phyloP scores from a whole-genome alignment of 495 filamentous ascomycete genomes.

The Aspergillus biplanus region DNA sequence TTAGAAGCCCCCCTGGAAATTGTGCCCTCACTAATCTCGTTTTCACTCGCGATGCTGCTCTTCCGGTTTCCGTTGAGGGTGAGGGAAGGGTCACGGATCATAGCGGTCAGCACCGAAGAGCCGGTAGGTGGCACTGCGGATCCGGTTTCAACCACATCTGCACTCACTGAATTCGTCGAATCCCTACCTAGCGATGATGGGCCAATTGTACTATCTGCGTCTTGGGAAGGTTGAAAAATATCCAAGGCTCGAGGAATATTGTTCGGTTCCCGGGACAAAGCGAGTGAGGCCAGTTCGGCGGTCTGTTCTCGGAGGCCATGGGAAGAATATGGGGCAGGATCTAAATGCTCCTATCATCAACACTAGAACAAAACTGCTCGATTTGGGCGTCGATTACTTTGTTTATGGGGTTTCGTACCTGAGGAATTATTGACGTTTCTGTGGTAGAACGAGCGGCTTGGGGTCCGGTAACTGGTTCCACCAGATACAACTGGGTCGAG shows the following conservation, averaged over 20 bases:
- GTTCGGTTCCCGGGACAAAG: constrained; percentile 60
- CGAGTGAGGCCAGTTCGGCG: constrained; percentile 84
- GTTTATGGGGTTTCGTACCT: constrained; percentile 48
- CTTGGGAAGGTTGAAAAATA: constrained; percentile 32
- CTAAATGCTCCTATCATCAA: constrained; percentile 30
- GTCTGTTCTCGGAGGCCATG: constrained; percentile 86
- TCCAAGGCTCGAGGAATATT: constrained; percentile 41
- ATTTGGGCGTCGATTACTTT: not conserved
- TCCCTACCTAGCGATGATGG: constrained; percentile 4
- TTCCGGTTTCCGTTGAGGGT: constrained; percentile 27
- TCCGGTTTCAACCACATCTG: constrained; percentile 4
- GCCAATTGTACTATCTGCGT: constrained; percentile 2
- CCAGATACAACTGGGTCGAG: constrained; percentile 43
- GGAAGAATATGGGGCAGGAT: constrained; percentile 71
- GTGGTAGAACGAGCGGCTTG: constrained; percentile 78
- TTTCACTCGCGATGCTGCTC: constrained; percentile 25
- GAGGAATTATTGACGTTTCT: constrained; percentile 66
- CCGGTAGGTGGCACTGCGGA: constrained; percentile 28
- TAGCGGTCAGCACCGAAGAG: constrained; percentile 63
- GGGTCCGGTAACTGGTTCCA: constrained; percentile 61
- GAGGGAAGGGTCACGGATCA: constrained; percentile 62
- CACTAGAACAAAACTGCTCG: not conserved
- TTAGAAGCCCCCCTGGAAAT: constrained; percentile 9
- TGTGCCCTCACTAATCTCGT: constrained; percentile 10
- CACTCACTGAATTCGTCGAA: not conserved